Base-by-base conservation (phyloP, 2,329 filamentous ascomycete genomes). In the Alternaria brassicae region DNA sequence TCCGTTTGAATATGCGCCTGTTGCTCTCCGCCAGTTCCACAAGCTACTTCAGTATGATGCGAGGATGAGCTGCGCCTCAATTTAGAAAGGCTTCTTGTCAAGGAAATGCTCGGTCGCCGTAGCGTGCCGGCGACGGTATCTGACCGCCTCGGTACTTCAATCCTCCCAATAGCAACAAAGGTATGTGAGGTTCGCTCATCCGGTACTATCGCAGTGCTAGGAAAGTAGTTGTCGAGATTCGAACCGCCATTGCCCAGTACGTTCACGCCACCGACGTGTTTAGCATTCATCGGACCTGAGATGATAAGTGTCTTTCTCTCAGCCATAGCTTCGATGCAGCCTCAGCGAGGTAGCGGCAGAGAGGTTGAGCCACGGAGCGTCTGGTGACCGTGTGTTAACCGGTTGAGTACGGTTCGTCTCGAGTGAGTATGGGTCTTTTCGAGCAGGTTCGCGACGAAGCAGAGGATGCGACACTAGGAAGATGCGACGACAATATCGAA, bases 201-300 rank as follows among this genome's bases (percentile, higher is more conserved):
- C 8, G 70, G 69, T 48, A 72, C 62, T 8, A 72, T 39, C 2
- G 42, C 55, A 3, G 62, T 57, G 5, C 58, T 62, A 37, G 62
- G 37, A 60, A 69, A 67, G 60, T 70, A 69, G 58, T 57, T 55
- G 62, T 65, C 55, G 19, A 64, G 54, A n/a, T 61, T 61, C 23
- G 66, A 65, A 13, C 61, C 60, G 8, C 60, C 64, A 15, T 53
- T 61, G 12, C 69, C 69, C 41, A 66, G 65, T 6, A 77, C 60
- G 51, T 65, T 70, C 28, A 76, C 69, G 28, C 74, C 75, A 50
- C 68, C 65, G 8, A 77, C 69, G 61, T 77, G 72, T 19, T 67
- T 70, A 27, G 70, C 72, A 58, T 77, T 68, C 57, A 75, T 75
- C 6, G 74, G 75, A 8, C 60, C 60, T 19, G 74, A 76, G 39